These are phyloP conservation scores for Diatrype stigma DNA, from an alignment of 2,329 filamentous ascomycete genomes.

Conservation along the genomic window DNA sequence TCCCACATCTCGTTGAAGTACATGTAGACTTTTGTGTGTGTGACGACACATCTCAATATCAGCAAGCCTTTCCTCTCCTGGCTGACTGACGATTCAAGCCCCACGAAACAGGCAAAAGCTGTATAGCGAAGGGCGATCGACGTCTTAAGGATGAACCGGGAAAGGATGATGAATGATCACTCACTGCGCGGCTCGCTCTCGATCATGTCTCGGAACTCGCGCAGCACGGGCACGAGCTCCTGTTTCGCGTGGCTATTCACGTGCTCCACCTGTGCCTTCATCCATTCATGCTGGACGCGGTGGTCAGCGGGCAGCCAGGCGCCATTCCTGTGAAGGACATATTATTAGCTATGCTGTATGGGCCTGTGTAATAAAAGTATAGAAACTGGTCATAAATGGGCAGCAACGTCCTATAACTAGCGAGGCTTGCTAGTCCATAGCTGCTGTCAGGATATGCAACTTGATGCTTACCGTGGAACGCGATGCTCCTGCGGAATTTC, in stretches of 20 bases:
- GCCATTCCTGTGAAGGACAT: conserved; percentile 28
- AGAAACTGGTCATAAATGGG: too few relatives aligned
- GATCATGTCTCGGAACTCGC: conserved; percentile 64
- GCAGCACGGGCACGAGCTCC: conserved; percentile 54
- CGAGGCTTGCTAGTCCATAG: too few relatives aligned
- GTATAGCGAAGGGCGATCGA: too few relatives aligned
- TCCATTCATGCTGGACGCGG: conserved; percentile 58
- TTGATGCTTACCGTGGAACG: conserved; percentile 38
- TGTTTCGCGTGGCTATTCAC: conserved; percentile 46
- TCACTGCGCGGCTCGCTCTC: conserved; percentile 51
- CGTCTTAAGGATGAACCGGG: too few relatives aligned
- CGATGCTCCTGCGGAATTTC: conserved; percentile 46
- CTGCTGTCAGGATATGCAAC: conserved; percentile 1
- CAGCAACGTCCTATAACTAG: too few relatives aligned
- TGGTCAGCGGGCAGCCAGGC: conserved; percentile 62
- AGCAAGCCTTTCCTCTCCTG: too few relatives aligned
- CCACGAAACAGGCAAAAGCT: too few relatives aligned
- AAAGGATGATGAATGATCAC: too few relatives aligned
- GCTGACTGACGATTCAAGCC: too few relatives aligned
- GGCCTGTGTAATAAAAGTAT: too few relatives aligned
- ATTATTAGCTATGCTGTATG: not conserved
- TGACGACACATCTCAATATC: too few relatives aligned
- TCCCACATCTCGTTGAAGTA: conserved; percentile 65
- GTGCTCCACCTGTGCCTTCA: conserved; percentile 51
- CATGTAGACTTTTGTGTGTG: conserved; percentile 63